These are phyloP conservation scores for Cutaneotrichosporon spelunceum DNA, from an alignment of 1,284 basidiomycete species.

Conservation along the genomic window DNA sequence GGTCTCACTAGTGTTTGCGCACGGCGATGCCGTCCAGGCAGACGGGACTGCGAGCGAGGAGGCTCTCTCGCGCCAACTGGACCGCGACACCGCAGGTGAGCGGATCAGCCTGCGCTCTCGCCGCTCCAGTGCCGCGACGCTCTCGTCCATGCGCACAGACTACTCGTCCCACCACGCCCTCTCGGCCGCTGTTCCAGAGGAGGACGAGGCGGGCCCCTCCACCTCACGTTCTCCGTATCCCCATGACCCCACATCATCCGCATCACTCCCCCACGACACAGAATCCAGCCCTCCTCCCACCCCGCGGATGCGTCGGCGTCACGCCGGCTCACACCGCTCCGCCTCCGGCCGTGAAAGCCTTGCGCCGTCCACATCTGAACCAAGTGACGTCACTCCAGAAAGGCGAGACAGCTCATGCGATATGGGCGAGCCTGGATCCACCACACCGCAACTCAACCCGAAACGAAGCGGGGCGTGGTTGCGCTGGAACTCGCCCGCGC, in stretches of 20 bases:
- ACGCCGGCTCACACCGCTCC: neutral
- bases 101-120: conserved; percentile 44
- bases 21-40: conserved; percentile 25
- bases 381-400: neutral
- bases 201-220: conserved; percentile 15
- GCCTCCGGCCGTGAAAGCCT: neutral
- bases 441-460: conserved; percentile 29
- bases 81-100: conserved; percentile 41
- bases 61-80: conserved; percentile 40
- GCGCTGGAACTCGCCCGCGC: conserved; percentile 40
- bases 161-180: conserved; percentile 4
- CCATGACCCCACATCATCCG: neutral
- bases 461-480: conserved; percentile 42
- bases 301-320: conserved; percentile 3
- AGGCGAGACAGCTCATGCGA: neutral
- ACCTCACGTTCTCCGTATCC: conserved; percentile 3
- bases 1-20: conserved; percentile 40
- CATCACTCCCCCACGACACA: neutral
- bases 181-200: conserved; percentile 28
- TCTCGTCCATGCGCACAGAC: conserved; percentile 23
- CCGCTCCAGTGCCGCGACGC: conserved; percentile 35
- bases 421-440: neutral
- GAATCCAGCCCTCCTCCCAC: neutral
- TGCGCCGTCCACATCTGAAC: neutral
- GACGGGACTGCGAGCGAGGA: conserved; percentile 27